Evolutionary conservation across 2,329 filamentous ascomycete genomes (phyloP), one percentile per base, ranked within the genome.

Genomic region (Ophiostoma novo-ulmi): DNA sequence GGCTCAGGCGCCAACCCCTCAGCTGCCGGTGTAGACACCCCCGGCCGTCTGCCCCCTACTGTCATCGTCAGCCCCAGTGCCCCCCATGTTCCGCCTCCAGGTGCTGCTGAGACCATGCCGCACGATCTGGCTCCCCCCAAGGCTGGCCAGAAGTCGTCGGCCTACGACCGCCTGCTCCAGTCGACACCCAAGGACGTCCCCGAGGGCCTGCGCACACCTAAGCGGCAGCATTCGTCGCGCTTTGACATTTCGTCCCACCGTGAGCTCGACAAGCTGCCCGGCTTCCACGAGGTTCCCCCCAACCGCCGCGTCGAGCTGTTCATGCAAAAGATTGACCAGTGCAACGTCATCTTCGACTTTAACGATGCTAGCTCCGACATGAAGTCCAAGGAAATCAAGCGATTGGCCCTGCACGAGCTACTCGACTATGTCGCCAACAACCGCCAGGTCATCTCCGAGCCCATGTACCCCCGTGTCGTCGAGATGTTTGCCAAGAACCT

Each of bases 321-420:
- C 82, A 97, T 99, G 94, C 94, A 98, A 79, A 99, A 99, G 85
- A 95, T 99, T 76, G 95, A 98, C 77, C 95, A 99, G 80, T 99
- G 95, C 84, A 99, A 99, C 79, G 96, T 99, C 83, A 99, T 99
- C 77, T 99, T 99, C 79, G 95, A 99, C 82, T 99, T 99, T 83
- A 99, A 98, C 79, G 95, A 99, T 80, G 93, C 94, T 67, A 97
- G 92, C 75, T 94, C 91, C 75, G 95, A 99, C 79, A 98, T 99
- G 94, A 99, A 99, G 81, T 97, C 94, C 67, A 99, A 99, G 83
- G 95, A 99, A 82, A 98, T 99, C 85, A 99, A 99, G 85, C 88
- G 95, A 77, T 84, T 99, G 75, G 95, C 95, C 61, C 85, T 99
- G 64, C 95, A 99, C 79, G 95, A 99, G 80, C 85, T 99, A 73